Percentiles rank a stretch among this genome's conserved stretches.
Conservation (phyloP, 2,329 filamentous ascomycete species). For the Trichoderma endophyticum region DNA sequence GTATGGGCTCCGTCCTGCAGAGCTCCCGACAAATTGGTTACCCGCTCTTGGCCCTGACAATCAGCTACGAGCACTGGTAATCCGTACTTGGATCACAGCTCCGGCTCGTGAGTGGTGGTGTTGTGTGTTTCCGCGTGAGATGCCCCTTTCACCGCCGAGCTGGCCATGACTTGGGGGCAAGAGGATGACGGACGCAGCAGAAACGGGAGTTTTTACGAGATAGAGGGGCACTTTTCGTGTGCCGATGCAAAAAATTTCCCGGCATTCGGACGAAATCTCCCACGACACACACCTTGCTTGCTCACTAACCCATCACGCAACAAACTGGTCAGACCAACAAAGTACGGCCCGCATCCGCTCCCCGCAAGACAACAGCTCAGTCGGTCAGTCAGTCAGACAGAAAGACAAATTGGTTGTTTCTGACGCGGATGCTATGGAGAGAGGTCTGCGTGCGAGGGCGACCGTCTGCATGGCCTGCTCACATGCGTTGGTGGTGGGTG, state of each 20-base stretch:
- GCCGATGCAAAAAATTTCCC: slow-evolving; percentile 17
- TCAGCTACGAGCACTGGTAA: not conserved
- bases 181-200: not conserved
- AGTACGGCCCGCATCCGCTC: slow-evolving; percentile 11
- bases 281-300: slow-evolving; percentile 13
- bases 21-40: slow-evolving; percentile 13
- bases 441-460: not conserved
- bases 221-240: slow-evolving; percentile 5
- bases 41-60: slow-evolving; percentile 13
- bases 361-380: not conserved
- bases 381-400: not conserved
- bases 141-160: not conserved
- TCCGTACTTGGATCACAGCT: not conserved
- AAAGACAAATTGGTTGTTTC: not conserved
- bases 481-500: slow-evolving; percentile 10
- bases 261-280: slow-evolving; percentile 12
- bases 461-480: slow-evolving; percentile 3
- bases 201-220: not conserved
- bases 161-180: not conserved
- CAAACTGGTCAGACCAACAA: slow-evolving; percentile 8
- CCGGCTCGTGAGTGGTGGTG: not conserved
- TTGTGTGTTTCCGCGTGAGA: not conserved
- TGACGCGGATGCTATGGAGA: not conserved
- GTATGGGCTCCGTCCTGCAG: not conserved
- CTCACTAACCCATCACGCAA: slow-evolving; percentile 6